Conservation (phyloP, 257 asterid genomes). For the Lycium ferocissimum region DNA sequence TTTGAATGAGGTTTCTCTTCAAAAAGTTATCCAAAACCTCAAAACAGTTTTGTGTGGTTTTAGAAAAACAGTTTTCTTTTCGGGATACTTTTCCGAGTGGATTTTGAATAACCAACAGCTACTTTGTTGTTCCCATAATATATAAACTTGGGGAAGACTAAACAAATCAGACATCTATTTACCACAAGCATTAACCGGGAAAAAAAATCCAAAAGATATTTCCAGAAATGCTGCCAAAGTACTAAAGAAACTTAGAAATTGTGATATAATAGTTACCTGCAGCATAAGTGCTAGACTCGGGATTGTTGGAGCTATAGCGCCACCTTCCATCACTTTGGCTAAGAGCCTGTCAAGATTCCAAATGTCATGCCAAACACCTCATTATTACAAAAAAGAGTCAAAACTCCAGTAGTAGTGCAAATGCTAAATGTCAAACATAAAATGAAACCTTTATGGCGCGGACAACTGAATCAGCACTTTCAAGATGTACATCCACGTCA, state of each 20-base stretch:
- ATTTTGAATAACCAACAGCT: constrained; percentile 2
- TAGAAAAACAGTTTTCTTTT: not conserved
- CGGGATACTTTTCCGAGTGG: not conserved
- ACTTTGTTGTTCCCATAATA: not conserved
- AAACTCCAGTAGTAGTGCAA: constrained; percentile 15
- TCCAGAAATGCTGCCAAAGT: not conserved
- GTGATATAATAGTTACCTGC: constrained; percentile 63
- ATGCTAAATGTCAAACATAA: constrained; percentile 12
- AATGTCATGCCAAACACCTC: constrained; percentile 28
- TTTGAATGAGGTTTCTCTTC: not conserved
- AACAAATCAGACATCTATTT: constrained; percentile 4
- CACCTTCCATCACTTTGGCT: constrained; percentile 99
- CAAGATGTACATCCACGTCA: constrained; percentile 66
- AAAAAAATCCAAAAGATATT: not conserved
- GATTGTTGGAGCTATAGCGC: constrained; percentile 84
- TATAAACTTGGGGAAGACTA: not conserved
- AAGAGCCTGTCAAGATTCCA: constrained; percentile 68
- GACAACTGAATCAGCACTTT: constrained; percentile 69
- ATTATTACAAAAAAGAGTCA: not conserved
- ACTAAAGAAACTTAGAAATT: not conserved
- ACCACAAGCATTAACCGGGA: constrained; percentile 1
- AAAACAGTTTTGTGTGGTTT: constrained; percentile 1
- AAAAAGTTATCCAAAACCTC: not conserved
- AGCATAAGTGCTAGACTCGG: constrained; percentile 85
- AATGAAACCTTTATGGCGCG: constrained; percentile 76